Evolutionary conservation across 495 filamentous ascomycete genomes (phyloP).

Genomic region (Astrocystis sublimbata): DNA sequence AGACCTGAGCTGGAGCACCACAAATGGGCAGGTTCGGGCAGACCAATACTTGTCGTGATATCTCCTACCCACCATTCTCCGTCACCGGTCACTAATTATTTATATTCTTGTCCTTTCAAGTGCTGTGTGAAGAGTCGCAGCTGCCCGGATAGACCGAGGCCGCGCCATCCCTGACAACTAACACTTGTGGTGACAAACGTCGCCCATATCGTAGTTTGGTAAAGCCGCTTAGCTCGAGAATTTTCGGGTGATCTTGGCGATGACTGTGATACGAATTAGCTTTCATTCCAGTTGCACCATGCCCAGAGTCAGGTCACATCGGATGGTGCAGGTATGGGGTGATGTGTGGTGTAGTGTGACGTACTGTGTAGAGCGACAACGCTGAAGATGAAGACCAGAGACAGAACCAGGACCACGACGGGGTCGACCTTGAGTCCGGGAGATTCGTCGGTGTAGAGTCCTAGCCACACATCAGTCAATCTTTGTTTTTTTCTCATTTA

Average conservation of each 20-base stretch:
- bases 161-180: constrained; percentile 25
- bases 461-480: constrained; percentile 37
- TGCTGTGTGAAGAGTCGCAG: constrained; percentile 11
- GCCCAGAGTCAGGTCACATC: not conserved
- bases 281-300: not conserved
- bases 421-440: constrained; percentile 96
- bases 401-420: constrained; percentile 91
- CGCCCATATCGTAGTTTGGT: constrained; percentile 6
- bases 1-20: not conserved
- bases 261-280: constrained; percentile 61
- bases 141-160: constrained; percentile 22
- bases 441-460: constrained; percentile 97
- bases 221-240: constrained; percentile 66
- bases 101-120: not conserved
- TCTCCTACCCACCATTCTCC: not conserved
- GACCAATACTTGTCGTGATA: constrained; percentile 2
- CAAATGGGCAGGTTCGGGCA: constrained; percentile 5
- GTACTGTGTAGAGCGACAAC: constrained; percentile 96
- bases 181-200: no score
- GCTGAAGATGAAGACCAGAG: constrained; percentile 95
- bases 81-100: no score
- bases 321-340: constrained; percentile 40
- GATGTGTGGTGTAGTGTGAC: constrained; percentile 84
- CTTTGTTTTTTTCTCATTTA: not conserved
- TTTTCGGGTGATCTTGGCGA: constrained; percentile 92